Base-by-base conservation (phyloP, 192 early-diverging fungal species). In the Linnemannia elongata region DNA sequence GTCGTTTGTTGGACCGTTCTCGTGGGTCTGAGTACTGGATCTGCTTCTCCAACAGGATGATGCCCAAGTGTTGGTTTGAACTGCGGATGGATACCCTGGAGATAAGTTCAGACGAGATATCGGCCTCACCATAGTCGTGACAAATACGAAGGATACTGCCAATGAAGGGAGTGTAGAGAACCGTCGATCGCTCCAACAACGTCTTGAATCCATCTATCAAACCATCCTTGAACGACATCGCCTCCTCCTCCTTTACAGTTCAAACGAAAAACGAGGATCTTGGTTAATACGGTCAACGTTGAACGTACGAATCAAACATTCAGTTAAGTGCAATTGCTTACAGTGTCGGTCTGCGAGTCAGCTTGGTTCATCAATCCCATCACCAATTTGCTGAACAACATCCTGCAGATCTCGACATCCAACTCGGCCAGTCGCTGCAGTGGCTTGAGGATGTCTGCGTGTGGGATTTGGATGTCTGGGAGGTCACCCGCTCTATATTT, bases 391-490 rank as follows among this genome's bases (percentile, higher is more conserved):
- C 88, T 83, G 63, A 90, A 91, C 3, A 91, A 63, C 69, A 89
- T 82, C 33, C 91, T 91, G 35, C 93, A 88, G 35, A 95, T 90
- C 36, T 95, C 93, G 1, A 88, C 81, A 89, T 96, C 96, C 57
- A 82, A 70, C 49, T 87, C 75, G 6, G 91, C 93, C 13, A 96
- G 82, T 0, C 77, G 80, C 79, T 94, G 92, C 13, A 96, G 85
- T 8, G 96, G 96, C n/a, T 83, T 86, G 22, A 96, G 82, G 15
- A 96, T 84, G 35, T 96, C 96, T 36, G 87, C 89, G 68, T 91
- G 76, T 24, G 88, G 75, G 69, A 96, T 95, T 82, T 95, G 92
- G 73, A 96, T 95, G 83, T 96, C 96, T 3, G 96, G 96, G n/a
- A 96, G 87, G 72, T 96, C 95, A 0, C 95, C 95, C 74, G 88